Evolutionary conservation across 257 asterid genomes (phyloP), one percentile per base, ranked within the genome.

Genomic region (Penstemon eatonii): DNA sequence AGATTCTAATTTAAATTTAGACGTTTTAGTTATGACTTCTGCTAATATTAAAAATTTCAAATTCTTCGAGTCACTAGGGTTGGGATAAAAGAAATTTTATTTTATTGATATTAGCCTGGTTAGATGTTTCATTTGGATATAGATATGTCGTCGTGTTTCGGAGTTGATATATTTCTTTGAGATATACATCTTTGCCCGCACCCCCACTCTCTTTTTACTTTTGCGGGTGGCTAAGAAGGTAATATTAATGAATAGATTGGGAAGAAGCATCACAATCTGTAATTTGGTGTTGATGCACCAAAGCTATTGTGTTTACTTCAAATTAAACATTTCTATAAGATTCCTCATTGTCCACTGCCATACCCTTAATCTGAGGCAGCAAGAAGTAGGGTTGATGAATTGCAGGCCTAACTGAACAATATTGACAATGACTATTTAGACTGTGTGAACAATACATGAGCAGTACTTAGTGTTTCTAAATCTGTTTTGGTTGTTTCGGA

Each of bases 221-320:
- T 9, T 40, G 2, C 56, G 11, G 11, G 62, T 56, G 15, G 56
- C 59, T 56, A 38, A 63, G 45, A 51, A 15, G 56, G 40, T 18
- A 68, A 54, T 42, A 11, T 46, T 52, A 33, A 5, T 51, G 49
- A 54, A 3, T 38, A 12, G 51, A 25, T 11, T 52, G 53, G 73
- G 60, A 56, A 33, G 45, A 63, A 53, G 11, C 15, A 42, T 49
- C 43, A 42, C 37, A 51, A 3, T 79, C 63, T 56, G 69, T 67
- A 54, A 43, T 73, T 74, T 60, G 47, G 33, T 12, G 59, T 67
- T 56, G 59, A 57, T 57, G 8, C 44, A 60, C 51, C 67, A 45
- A 69, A 25, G 47, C 40, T 69, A 42, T 40, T 43, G 18, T n/a
- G 13, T 25, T 74, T 41, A 46, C 52, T 67, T 6, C 58, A 57